Evolutionary conservation across 2,329 filamentous ascomycete genomes (phyloP), one percentile per base, ranked within the genome.

Genomic region (Ilyonectria destructans): DNA sequence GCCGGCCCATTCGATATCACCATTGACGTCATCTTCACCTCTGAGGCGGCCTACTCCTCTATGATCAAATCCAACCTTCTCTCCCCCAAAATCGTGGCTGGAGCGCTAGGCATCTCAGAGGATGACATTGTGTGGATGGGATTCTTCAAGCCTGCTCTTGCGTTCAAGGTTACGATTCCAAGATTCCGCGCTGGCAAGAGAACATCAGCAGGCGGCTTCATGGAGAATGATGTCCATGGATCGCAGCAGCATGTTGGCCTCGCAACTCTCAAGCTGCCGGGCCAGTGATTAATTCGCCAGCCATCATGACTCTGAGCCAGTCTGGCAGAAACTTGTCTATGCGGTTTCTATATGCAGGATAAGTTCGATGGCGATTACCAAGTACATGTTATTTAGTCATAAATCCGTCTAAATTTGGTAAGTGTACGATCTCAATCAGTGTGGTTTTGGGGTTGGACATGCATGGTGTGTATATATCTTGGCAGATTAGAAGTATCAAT

Each of bases 11-110:
- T 81, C 65, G 85, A 88, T 68, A 79, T 88, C 31, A 88, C 86
- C 0, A 80, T 88, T 29, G 86, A 88, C 62, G 79, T 86, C 40
- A 84, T 88, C 59, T 88, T 88, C 71, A 74, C 74, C 0, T 75
- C 78, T 0, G 61, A 71, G 12, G 72, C 72, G 0, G 72, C 75
- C 0, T 87, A 83, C 63, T 29, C 74, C 1, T 23, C 51, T 0
- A 12, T 75, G 4, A 72, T 69, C 17, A 7, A 56, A 1, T 71
- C 73, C 0, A 33, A 26, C 0, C 17, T 76, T 1, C 72, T 76
- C 6, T 67, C 72, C 0, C 1, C 55, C 1, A 29, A 35, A 1
- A 74, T 63, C 4, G 58, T 75, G 1, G 64, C 74, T 2, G 58
- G 59, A 0, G 52, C 68, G 60, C 81, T 82, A 1, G 71, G 71